Percentiles rank a stretch among this genome's conserved stretches.
These are phyloP conservation scores for Trametes cubensis DNA, from an alignment of 768 basidiomycete species.

Conservation along the genomic window DNA sequence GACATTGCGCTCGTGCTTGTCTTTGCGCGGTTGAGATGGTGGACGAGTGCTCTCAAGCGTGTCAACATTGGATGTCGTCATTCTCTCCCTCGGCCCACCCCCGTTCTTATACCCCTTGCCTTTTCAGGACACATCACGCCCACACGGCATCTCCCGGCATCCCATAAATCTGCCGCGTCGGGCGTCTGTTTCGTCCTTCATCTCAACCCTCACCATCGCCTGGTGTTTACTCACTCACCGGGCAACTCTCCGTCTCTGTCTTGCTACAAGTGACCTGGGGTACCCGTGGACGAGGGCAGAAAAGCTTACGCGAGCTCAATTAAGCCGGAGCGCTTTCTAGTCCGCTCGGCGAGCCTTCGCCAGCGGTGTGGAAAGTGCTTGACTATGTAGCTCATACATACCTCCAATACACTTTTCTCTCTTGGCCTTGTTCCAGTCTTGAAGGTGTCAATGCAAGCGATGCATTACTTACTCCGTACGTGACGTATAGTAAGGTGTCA, in stretches of 20 bases:
- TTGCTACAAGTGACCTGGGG: slow-evolving; percentile 47
- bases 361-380: slow-evolving; percentile 59
- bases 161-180: not conserved
- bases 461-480: too few species aligned
- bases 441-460: not conserved
- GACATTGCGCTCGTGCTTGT: slow-evolving; percentile 23
- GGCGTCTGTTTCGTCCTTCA: slow-evolving; percentile 15
- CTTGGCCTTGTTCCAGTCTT: not conserved
- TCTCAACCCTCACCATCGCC: slow-evolving; percentile 45
- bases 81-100: not conserved
- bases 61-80: slow-evolving; percentile 33
- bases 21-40: slow-evolving; percentile 43
- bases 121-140: not conserved
- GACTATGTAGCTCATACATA: slow-evolving; percentile 76
- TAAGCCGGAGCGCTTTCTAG: slow-evolving; percentile 77
- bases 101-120: slow-evolving; percentile 13
- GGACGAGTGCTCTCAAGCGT: slow-evolving; percentile 43
- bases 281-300: slow-evolving; percentile 54
- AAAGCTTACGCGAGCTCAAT: slow-evolving; percentile 55
- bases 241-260: slow-evolving; percentile 58
- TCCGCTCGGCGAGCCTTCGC: slow-evolving; percentile 36
- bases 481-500: too few species aligned
- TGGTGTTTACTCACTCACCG: slow-evolving; percentile 35
- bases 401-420: slow-evolving; percentile 7
- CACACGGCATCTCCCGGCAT: slow-evolving; percentile 14